A percentile compares a stretch with the other conserved stretches of the same genome.
phyloP scores from a whole-genome alignment of 148 eudicot species.

The Chenopodium quinoa region DNA sequence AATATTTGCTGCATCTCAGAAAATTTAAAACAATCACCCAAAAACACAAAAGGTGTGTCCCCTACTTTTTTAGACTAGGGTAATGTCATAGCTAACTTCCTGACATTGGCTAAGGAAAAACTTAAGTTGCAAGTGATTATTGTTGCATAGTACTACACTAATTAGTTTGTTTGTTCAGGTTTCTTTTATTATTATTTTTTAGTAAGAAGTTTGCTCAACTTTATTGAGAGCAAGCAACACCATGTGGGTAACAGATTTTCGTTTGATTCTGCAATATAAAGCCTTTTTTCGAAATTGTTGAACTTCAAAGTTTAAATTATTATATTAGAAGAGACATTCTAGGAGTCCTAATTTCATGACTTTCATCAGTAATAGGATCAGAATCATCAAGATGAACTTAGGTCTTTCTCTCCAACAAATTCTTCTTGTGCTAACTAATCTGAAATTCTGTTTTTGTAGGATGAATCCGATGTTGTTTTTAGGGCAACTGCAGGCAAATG shows the following conservation, averaged over 20 bases:
- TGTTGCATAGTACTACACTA: not conserved
- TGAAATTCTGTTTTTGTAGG: slow-evolving; percentile 42
- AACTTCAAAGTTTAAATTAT: slow-evolving; percentile 3
- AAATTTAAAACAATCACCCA: too few relatives aligned
- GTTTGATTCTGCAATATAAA: not conserved
- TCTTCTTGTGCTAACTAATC: slow-evolving; percentile 11
- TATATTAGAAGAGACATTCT: not conserved
- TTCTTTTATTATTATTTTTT: too few relatives aligned
- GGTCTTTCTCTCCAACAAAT: not conserved
- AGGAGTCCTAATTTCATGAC: not conserved
- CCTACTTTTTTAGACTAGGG: too few relatives aligned
- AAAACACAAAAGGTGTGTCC: not conserved
- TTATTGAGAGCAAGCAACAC: too few relatives aligned
- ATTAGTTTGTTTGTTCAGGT: not conserved
- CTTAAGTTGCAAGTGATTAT: not conserved
- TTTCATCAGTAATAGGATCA: not conserved
- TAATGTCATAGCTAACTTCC: not conserved
- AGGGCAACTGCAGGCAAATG: slow-evolving; percentile 88
- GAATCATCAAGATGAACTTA: not conserved
- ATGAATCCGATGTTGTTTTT: slow-evolving; percentile 97
- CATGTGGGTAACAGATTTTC: not conserved
- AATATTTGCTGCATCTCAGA: too few relatives aligned
- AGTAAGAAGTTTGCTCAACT: too few relatives aligned
- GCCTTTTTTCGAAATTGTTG: not conserved
- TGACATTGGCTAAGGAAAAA: not conserved